Evolutionary conservation across 2,329 filamentous ascomycete species (phyloP), one percentile per base, ranked within the genome.

Genomic region (Aspergillus costaricaensis): DNA sequence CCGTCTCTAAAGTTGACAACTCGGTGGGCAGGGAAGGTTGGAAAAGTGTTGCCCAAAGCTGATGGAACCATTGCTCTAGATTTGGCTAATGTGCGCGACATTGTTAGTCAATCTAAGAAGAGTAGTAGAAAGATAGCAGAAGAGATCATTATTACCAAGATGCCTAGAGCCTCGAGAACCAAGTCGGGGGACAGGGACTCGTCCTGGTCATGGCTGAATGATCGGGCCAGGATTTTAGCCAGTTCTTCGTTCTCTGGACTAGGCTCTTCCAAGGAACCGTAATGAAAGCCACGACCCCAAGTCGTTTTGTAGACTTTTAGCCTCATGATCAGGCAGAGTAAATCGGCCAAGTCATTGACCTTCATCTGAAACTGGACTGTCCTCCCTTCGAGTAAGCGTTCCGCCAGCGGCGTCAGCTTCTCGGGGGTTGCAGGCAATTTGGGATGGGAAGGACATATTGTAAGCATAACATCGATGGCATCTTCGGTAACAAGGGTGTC

Each of bases 31-130:
- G 14, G 39, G 4, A 17, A n/a, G 38, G 52, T 21, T 44, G 39
- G 8, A 55, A 55, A 12, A 55, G 6, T 5, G 23, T n/a, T 14
- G 39, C 23, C 52, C 52, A 55, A 5, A 55, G 52, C 23, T 36
- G 52, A 55, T 55, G 52, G n/a, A 55, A 44, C 23, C n/a, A 32
- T 47, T 55, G 52, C 23, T 55, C 52, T 12, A 55, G 52, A 44
- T 55, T 55, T 14, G 52, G 39, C 52, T 55, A n/a, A 12, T 30
- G 12, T 19, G 7, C 6, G 17, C 10, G 21, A 52, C 38, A 15
- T 52, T 38, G 49, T 52, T 52, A 52, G 49, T 21, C 8, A 23
- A 52, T 1, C 10, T n/a, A 7, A 10, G 0, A 38, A 5, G 17
- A 15, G 3, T 4, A 30, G 9, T 39, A 17, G 17, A 39, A 23